A percentile compares a stretch with the other conserved stretches of the same genome.
Conservation (phyloP, 208 protist genomes). For the Vickermania ingenoplastis region DNA sequence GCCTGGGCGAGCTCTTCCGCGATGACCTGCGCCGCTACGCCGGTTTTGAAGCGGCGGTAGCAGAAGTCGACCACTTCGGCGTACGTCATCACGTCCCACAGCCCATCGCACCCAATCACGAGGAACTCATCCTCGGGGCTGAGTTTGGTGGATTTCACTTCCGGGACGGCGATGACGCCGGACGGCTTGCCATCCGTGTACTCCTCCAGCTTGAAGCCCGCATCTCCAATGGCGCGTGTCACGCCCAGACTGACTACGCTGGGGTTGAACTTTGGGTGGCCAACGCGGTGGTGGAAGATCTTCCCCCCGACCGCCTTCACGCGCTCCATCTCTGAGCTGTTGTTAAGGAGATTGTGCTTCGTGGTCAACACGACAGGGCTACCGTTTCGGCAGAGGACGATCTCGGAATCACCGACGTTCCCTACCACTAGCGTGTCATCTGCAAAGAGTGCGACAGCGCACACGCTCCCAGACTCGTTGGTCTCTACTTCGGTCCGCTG, state of each 20-base stretch:
- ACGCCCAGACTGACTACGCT: constrained; percentile 85
- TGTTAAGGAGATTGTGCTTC: constrained; percentile 73
- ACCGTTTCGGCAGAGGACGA: constrained; percentile 63
- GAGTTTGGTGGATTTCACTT: constrained; percentile 48
- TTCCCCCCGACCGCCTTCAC: constrained; percentile 80
- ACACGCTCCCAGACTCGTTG: constrained; percentile 80
- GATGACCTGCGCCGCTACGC: constrained; percentile 44
- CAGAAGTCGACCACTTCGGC: constrained; percentile 82
- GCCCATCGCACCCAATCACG: constrained; percentile 89
- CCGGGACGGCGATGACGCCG: constrained; percentile 65
- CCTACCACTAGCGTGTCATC: constrained; percentile 77
- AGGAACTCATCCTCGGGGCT: constrained; percentile 85
- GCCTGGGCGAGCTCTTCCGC: constrained; percentile 53
- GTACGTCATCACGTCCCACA: constrained; percentile 92
- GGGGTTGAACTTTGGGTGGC: constrained; percentile 87
- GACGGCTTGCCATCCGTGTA: constrained; percentile 76
- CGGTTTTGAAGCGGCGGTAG: constrained; percentile 32
- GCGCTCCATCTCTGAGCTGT: constrained; percentile 69
- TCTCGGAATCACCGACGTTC: constrained; percentile 86
- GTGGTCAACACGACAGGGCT: constrained; percentile 68
- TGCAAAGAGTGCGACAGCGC: constrained; percentile 72
- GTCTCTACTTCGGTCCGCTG: constrained; percentile 52
- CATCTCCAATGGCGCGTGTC: constrained; percentile 93
- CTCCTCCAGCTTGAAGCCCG: constrained; percentile 82
- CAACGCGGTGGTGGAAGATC: constrained; percentile 89